Evolutionary conservation across 306 rosid genomes (phyloP), one percentile per base, ranked within the genome.

Genomic region (Arachis hypogaea): DNA sequence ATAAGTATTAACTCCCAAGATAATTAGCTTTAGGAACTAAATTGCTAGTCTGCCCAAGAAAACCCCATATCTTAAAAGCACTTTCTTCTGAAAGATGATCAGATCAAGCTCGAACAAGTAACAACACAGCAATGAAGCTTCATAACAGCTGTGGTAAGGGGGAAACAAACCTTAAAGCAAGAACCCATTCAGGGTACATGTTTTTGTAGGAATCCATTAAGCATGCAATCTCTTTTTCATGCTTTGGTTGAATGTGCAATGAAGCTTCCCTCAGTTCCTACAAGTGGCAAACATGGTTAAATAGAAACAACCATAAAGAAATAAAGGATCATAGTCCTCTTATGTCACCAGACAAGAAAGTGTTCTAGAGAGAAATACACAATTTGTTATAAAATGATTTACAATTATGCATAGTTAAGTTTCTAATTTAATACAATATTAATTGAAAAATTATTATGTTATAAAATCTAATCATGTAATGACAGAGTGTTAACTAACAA

Each of bases 201-300:
- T 72, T 76, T 79, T 55, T 81, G n/a, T 91, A 93, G 51, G 91
- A 83, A 51, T 69, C 73, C 65, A 89, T 59, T 73, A 93, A 51
- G 44, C 67, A 70, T 22, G 71, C 62, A 30, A 82, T 71, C 84
- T 94, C 96, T 4, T 81, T 81, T 79, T 85, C 86, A 38, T 91
- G 98, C 78, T 89, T 91, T n/a, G 95, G 98, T 68, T 81, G 83
- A 67, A 89, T 81, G 2, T 77, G 78, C 66, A 86, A 64, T 7
- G 77, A 82, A 7, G 93, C 97, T 42, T 78, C 87, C 72, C 91
- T 87, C 74, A 94, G 58, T 75, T 94, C 96, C 98, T 89, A 79
- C 59, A 28, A 41, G 65, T 73, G 30, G 16, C 8, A 71, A 69
- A 65, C 46, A 30, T 7, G 18, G 10, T 28, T 42, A 16, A 51